A percentile compares a stretch with the other conserved stretches of the same genome.
These are phyloP conservation scores for Arxiozyma heterogenica DNA, from an alignment of 1,139 yeast genomes.

Conservation along the genomic window DNA sequence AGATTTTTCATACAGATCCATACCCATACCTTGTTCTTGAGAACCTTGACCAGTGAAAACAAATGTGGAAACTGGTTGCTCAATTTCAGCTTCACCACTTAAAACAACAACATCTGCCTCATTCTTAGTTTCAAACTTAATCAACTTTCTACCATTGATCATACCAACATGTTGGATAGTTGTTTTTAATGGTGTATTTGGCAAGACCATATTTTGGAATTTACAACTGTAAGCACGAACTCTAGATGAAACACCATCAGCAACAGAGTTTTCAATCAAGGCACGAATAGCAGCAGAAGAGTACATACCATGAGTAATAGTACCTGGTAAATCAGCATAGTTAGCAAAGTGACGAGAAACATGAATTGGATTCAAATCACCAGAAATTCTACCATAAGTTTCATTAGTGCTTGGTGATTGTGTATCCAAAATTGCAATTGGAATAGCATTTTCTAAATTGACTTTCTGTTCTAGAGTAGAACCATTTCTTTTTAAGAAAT, in stretches of 20 bases:
- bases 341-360: slow-evolving; percentile 91
- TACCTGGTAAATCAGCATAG: slow-evolving; percentile 91
- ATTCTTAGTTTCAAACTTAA: slow-evolving; percentile 83
- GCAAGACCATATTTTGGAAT: slow-evolving; percentile 95
- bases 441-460: slow-evolving; percentile 80
- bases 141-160: slow-evolving; percentile 97
- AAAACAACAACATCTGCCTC: slow-evolving; percentile 74
- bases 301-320: slow-evolving; percentile 98
- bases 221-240: slow-evolving; percentile 89
- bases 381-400: slow-evolving; percentile 94
- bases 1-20: slow-evolving; percentile 89
- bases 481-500: slow-evolving; percentile 86
- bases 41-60: slow-evolving; percentile 99
- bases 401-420: slow-evolving; percentile 68
- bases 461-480: slow-evolving; percentile 90
- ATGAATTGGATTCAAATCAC: slow-evolving; percentile 97
- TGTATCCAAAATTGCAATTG: slow-evolving; percentile 53
- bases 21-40: slow-evolving; percentile 99
- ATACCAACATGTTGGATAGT: slow-evolving; percentile 93
- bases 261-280: slow-evolving; percentile 97
- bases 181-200: slow-evolving; percentile 83
- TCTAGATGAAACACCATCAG: slow-evolving; percentile 90
- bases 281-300: slow-evolving; percentile 93
- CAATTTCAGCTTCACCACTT: slow-evolving; percentile 95
- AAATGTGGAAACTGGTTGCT: slow-evolving; percentile 92